A percentile compares a stretch with the other conserved stretches of the same genome.
Evolutionary conservation across 129 eudicot genomes (phyloP).

Genomic region (Sambucus nigra): DNA sequence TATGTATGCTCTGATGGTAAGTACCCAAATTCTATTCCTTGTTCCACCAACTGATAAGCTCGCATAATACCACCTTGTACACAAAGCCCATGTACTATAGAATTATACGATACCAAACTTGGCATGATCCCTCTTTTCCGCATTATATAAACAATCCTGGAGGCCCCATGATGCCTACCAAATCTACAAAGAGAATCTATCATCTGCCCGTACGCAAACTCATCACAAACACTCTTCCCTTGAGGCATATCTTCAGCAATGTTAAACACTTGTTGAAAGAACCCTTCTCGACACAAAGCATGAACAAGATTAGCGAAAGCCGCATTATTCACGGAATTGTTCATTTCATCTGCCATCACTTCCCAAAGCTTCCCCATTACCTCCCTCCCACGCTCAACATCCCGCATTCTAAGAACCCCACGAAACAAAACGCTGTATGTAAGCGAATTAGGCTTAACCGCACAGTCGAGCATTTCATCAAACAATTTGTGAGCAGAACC

Average conservation of each 20-base stretch:
- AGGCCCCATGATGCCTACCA: constrained; percentile 73
- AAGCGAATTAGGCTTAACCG: constrained; percentile 47
- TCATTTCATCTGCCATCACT: constrained; percentile 32
- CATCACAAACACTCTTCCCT: constrained; percentile 41
- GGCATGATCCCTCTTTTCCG: constrained; percentile 49
- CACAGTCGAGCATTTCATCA: constrained; percentile 62
- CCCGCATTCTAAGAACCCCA: constrained; percentile 37
- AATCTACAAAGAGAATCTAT: constrained; percentile 65
- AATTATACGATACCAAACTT: constrained; percentile 55
- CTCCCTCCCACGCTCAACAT: constrained; percentile 21
- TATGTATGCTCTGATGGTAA: constrained; percentile 68
- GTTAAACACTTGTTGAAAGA: constrained; percentile 43
- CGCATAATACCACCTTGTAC: constrained; percentile 59
- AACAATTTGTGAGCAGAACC: constrained; percentile 53
- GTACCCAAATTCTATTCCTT: constrained; percentile 57
- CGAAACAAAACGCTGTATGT: constrained; percentile 57
- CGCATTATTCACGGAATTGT: constrained; percentile 45
- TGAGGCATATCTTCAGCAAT: constrained; percentile 69
- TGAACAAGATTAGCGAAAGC: constrained; percentile 64
- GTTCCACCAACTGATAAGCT: constrained; percentile 77
- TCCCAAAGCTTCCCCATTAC: constrained; percentile 54
- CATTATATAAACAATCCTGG: constrained; percentile 83
- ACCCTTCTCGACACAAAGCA: constrained; percentile 56
- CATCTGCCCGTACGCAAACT: constrained; percentile 71
- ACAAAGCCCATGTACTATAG: constrained; percentile 71